Conservation (phyloP, 352 stramenopile genomes). For the Aphanomyces astaci region DNA sequence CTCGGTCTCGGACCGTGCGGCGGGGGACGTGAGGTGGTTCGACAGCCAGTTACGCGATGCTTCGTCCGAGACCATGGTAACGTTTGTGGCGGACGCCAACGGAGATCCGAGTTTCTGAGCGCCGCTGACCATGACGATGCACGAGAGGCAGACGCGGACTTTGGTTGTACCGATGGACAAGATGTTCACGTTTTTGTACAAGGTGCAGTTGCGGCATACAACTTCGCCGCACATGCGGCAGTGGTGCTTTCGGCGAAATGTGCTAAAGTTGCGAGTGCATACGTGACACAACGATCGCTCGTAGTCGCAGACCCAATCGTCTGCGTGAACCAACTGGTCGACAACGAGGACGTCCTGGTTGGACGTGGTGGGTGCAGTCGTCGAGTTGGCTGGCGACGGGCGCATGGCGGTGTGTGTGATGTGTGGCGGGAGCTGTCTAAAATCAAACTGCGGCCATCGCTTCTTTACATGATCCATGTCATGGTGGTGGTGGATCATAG, state of each 20-base stretch:
- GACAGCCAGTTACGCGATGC: slow-evolving; percentile 6
- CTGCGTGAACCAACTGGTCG: slow-evolving; percentile 60
- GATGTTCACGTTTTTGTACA: slow-evolving; percentile 23
- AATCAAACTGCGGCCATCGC: slow-evolving; percentile 8
- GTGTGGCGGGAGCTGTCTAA: not conserved
- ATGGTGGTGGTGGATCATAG: too few species aligned
- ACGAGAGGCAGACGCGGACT: slow-evolving; percentile 25
- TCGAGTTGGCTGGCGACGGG: not conserved
- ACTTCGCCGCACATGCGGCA: slow-evolving; percentile 54
- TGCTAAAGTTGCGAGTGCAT: slow-evolving; percentile 66
- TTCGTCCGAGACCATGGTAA: slow-evolving; percentile 4
- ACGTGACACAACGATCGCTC: slow-evolving; percentile 65
- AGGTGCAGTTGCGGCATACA: slow-evolving; percentile 25
- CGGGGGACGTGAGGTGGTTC: slow-evolving; percentile 17
- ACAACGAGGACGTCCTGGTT: slow-evolving; percentile 48
- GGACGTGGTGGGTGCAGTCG: not conserved
- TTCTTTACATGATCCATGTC: too few species aligned
- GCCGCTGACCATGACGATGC: slow-evolving; percentile 20
- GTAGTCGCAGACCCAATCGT: slow-evolving; percentile 67
- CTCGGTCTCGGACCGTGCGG: slow-evolving; percentile 5
- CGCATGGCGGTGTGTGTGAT: not conserved
- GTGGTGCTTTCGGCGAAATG: slow-evolving; percentile 81
- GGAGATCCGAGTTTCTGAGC: slow-evolving; percentile 14
- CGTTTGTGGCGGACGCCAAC: not conserved
- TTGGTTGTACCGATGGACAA: slow-evolving; percentile 18